These are phyloP conservation scores for Metarhizium album DNA, from an alignment of 2,329 filamentous ascomycete species.

Conservation along the genomic window DNA sequence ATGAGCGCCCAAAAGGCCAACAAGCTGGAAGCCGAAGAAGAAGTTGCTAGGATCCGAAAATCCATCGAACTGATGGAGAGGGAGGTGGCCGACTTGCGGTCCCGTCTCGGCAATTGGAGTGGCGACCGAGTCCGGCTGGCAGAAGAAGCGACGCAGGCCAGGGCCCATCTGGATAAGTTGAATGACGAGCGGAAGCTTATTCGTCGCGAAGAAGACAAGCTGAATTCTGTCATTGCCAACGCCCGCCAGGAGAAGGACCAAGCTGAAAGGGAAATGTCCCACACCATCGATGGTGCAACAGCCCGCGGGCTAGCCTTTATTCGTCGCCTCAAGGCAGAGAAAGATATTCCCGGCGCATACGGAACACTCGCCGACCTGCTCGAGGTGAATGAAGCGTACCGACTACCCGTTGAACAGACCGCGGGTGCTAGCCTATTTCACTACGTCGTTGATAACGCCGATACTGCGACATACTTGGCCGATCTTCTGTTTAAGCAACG, in stretches of 20 bases:
- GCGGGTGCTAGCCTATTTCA: constrained; percentile 90
- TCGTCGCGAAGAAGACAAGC: constrained; percentile 79
- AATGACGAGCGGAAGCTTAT: constrained; percentile 81
- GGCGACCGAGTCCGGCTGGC: constrained; percentile 62
- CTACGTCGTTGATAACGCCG: constrained; percentile 87
- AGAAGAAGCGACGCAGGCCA: constrained; percentile 64
- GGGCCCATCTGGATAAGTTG: constrained; percentile 66
- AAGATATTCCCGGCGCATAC: constrained; percentile 76
- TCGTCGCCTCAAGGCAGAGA: constrained; percentile 67
- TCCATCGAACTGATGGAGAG: constrained; percentile 63
- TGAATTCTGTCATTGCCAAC: constrained; percentile 66
- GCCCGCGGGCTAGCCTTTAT: constrained; percentile 80
- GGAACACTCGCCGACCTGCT: constrained; percentile 91
- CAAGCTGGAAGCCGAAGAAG: constrained; percentile 72
- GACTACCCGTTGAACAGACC: constrained; percentile 83
- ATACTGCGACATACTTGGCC: constrained; percentile 73
- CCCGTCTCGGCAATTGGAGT: constrained; percentile 68
- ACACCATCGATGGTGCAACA: constrained; percentile 84
- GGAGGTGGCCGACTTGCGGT: constrained; percentile 59
- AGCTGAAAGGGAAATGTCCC: constrained; percentile 66
- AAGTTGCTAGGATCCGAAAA: constrained; percentile 59
- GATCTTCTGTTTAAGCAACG: constrained; percentile 69
- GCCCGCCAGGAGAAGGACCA: constrained; percentile 66
- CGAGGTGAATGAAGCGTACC: constrained; percentile 72
- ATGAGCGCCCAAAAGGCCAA: constrained; percentile 76